Base-by-base conservation (phyloP, 371 early-diverging fungal genomes). In the Amoeboaphelidium protococcarum region DNA sequence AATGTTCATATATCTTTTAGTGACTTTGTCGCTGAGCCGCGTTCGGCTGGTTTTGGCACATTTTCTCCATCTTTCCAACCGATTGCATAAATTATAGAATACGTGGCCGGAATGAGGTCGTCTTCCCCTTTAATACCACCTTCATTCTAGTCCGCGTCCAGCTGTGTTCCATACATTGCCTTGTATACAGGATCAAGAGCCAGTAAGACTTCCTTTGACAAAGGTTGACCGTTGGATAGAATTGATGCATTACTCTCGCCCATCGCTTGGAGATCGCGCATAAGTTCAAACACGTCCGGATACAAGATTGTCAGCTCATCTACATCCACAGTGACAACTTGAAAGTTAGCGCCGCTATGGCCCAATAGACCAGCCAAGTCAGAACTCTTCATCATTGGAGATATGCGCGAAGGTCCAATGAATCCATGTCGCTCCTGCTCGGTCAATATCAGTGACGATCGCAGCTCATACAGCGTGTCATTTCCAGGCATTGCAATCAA, bases 221-320 rank as follows among this genome's bases (percentile, higher is more conserved):
- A 3, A n/a, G 16, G 10, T 0, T 13, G 26, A 4, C 63, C 80
- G 78, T 79, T 65, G 31, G 61, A 66, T n/a, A 80, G 51, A 1
- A 90, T 72, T n/a, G n/a, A n/a, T 1, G 92, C 86, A 54, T 90
- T 94, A 42, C 70, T 76, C 61, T 94, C 94, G 3, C 92, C 94
- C 94, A 94, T 94, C 6, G 78, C 69, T 40, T 70, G 65, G 26
- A 94, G 59, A 59, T 94, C 94, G 41, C 74, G 63, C 64, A 94
- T 75, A 47, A 94, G 59, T 51, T 91, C 88, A 59, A 82, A 77
- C 54, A 80, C 76, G 21, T 80, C 76, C 22, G 94, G 94, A 56
- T 88, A 94, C 51, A 74, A 74, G 24, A 94, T 83, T n/a, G 74
- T 72, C 44, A 94, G 73, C 51, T 82, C 88, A 55, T 94, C 94